Base-by-base conservation (phyloP, 2,329 filamentous ascomycete genomes). In the Pseudogymnoascus sp. region DNA sequence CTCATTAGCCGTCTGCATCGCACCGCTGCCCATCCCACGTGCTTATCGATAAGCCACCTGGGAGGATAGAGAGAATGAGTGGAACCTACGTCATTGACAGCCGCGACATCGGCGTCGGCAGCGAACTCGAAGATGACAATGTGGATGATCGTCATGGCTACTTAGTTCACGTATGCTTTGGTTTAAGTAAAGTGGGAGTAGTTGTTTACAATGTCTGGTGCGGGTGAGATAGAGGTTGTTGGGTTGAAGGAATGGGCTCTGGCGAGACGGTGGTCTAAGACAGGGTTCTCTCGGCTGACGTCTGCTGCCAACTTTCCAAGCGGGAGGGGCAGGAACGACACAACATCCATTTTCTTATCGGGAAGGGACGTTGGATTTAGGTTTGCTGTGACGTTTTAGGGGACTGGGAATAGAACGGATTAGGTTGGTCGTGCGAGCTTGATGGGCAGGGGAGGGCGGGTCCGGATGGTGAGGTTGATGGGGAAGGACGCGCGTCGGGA, bases 61-160 rank as follows among this genome's bases (percentile, higher is more conserved):
- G 24, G 19, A 37, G 26, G 16, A 38, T 42, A 33, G 24, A 10
- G 33, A 10, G 14, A 21, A 8, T n/a, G 26, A 24, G 37, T 42
- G 53, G 16, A 74, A 74, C 79, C 53, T 74, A 88, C 87, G 68
- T 83, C 79, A 67, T 82, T 76, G 6, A 88, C 76, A 33, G 81
- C 76, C 14, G 80, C 79, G 0, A 77, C 68, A 1, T 77, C 76
- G 1, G 78, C 72, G 0, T 76, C 75, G 0, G 82, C 72, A 70
- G 86, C 86, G 77, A 88, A 88, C 65, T 84, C 79, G 69, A 90
- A 87, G 26, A 89, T 76, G 2, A 90, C 86, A 61, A 90, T 81
- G 71, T 90, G 88, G n/a, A 83, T 77, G 68, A 90, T 79, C 0
- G 84, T 71, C 86, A 89, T 89, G 24, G 44, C 14, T 50, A 50